phyloP scores from a whole-genome alignment of 176 grass and related monocot species.

The Thalia dealbata region DNA sequence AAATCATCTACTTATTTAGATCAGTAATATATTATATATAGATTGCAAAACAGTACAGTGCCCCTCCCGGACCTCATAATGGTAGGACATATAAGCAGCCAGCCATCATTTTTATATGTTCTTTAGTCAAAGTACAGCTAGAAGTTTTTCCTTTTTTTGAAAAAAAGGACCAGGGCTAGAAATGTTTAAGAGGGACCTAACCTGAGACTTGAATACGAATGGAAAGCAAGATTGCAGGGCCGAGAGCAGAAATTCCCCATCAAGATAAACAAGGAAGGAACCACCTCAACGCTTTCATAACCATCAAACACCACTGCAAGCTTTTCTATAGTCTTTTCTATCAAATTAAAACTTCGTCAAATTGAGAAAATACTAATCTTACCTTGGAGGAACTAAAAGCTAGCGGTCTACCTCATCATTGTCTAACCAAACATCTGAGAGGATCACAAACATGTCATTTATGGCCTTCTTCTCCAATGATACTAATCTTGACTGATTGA shows the following conservation, averaged over 20 bases:
- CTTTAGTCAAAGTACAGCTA: not conserved
- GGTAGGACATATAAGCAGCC: not conserved
- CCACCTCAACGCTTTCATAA: slow-evolving; percentile 76
- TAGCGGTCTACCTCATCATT: slow-evolving; percentile 58
- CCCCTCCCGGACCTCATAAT: not conserved
- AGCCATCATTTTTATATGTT: not conserved
- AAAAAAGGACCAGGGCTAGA: not conserved
- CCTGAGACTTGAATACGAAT: slow-evolving; percentile 86
- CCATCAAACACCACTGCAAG: slow-evolving; percentile 73
- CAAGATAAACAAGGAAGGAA: slow-evolving; percentile 86
- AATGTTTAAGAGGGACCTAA: not conserved
- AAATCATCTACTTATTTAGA: not conserved
- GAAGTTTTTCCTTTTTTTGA: too few species aligned
- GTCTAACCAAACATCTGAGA: slow-evolving; percentile 95
- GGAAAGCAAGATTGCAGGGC: slow-evolving; percentile 72
- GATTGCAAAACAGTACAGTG: not conserved
- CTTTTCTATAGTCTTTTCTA: slow-evolving; percentile 86
- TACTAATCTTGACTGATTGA: slow-evolving; percentile 54
- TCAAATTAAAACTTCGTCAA: slow-evolving; percentile 32
- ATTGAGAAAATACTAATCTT: slow-evolving; percentile 21
- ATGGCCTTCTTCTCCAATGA: slow-evolving; percentile 65
- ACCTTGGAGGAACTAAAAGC: slow-evolving; percentile 20
- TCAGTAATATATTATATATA: not conserved
- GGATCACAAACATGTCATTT: slow-evolving; percentile 96
- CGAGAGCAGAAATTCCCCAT: slow-evolving; percentile 95